phyloP scores from a whole-genome alignment of 257 asterid species.

The Jacaranda copaia region DNA sequence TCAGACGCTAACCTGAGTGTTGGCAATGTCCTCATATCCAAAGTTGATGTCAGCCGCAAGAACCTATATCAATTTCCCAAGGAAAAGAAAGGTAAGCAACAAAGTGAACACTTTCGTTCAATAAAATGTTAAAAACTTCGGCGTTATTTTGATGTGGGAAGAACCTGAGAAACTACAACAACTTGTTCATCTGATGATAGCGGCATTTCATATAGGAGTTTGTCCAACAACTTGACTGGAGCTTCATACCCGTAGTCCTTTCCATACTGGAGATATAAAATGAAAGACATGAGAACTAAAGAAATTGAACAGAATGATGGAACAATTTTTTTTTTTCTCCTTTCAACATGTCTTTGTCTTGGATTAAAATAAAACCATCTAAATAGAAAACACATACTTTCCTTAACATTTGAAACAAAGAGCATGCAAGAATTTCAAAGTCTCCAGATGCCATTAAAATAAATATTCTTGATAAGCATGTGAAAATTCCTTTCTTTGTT shows the following conservation, averaged over 20 bases:
- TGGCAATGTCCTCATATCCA: slow-evolving; percentile 69
- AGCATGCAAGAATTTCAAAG: neutral
- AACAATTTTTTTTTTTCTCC: neutral
- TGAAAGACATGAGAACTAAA: slow-evolving; percentile 28
- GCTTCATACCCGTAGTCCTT: slow-evolving; percentile 65
- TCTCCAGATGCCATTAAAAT: neutral
- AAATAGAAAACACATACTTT: neutral
- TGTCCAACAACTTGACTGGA: slow-evolving; percentile 71
- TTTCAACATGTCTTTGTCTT: neutral
- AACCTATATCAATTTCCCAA: slow-evolving; percentile 43
- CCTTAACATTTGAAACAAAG: neutral
- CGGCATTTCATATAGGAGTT: slow-evolving; percentile 63
- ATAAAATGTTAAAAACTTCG: neutral
- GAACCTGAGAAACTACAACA: slow-evolving; percentile 75
- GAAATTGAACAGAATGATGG: neutral
- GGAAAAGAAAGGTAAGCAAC: neutral
- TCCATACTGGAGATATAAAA: slow-evolving; percentile 55
- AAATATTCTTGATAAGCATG: neutral
- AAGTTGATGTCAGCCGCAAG: slow-evolving; percentile 73
- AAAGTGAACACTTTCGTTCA: neutral
- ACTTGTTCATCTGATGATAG: slow-evolving; percentile 62
- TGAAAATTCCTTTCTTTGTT: neutral
- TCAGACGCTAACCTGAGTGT: slow-evolving; percentile 60
- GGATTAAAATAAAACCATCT: neutral
- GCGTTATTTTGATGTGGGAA: neutral